A percentile compares a stretch with the other conserved stretches of the same genome.
Evolutionary conservation across 257 asterid genomes (phyloP).

Genomic region (Orobanche coerulescens): DNA sequence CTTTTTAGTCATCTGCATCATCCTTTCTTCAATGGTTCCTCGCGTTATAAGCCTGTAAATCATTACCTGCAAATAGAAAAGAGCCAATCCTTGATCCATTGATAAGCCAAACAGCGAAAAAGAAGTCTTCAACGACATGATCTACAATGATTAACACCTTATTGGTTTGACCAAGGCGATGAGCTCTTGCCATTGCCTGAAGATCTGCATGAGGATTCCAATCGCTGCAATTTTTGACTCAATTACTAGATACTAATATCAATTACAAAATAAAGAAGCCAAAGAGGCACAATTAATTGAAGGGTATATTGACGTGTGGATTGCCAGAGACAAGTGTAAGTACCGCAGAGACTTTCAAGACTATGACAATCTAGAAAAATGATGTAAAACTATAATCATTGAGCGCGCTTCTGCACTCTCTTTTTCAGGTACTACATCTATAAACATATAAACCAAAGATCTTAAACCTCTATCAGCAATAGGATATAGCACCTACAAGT

Average conservation of each 20-base stretch:
- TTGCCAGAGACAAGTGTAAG: not conserved
- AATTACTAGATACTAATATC: conserved; percentile 17
- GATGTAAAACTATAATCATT: not conserved
- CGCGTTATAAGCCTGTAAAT: conserved; percentile 78
- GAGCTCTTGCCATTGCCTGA: conserved; percentile 99
- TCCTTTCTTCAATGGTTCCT: conserved; percentile 96
- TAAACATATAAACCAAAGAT: not conserved
- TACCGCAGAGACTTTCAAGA: not conserved
- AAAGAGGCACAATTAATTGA: conserved; percentile 1
- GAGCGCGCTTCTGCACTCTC: not conserved
- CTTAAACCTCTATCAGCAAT: not conserved
- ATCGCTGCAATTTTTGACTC: conserved; percentile 53
- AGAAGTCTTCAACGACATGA: conserved; percentile 17
- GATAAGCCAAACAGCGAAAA: conserved; percentile 18
- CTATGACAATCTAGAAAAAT: conserved; percentile 1
- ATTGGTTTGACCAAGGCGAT: conserved; percentile 98
- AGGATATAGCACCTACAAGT: not conserved
- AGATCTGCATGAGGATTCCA: conserved; percentile 99
- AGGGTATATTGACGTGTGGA: not conserved
- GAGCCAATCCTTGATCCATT: conserved; percentile 13
- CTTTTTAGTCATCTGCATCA: conserved; percentile 99
- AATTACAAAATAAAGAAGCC: conserved; percentile 11
- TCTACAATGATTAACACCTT: conserved; percentile 47
- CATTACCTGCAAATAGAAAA: conserved; percentile 67
- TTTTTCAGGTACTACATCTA: not conserved